Base-by-base conservation (phyloP, 225 moss, liverwort and hornwort genomes). In the Ulota crispa region DNA sequence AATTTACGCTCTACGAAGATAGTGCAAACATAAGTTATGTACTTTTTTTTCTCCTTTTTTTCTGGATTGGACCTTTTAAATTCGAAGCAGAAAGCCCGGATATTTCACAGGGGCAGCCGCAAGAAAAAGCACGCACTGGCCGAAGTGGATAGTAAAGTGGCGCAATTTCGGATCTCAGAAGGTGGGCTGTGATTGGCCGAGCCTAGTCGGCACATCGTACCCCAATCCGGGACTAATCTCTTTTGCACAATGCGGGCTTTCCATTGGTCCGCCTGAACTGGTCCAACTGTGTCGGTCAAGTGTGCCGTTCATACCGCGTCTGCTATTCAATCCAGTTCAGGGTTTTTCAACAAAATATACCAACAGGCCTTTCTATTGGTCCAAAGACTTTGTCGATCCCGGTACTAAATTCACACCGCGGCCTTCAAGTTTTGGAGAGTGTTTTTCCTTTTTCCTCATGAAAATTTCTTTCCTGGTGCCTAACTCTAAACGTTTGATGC, bases 171-270 rank as follows among this genome's bases (percentile, higher is more conserved):
- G 7, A 18, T 20, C 56, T 73, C 60, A 73, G 26, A 2, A 2
- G 63, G 70, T 39, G 30, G 57, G 5, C 41, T n/a, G 42, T 53
- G 70, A 84, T 70, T 84, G 20, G 76, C 52, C 9, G 42, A 26
- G 16, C 19, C 2, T 3, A 73, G 85, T 85, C 78, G 78, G 85
- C 86, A 62, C 24, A 7, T 8, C 18, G 67, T 53, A 67, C 20
- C 34, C 42, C 36, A 34, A 63, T 63, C 62, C 34, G 7, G 26
- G 15, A 68, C 81, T 78, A 52, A 77, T 59, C 9, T n/a, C 9
- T 36, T 45, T 21, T 21, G 39, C 27, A 20, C 26, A 3, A 16
- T 2, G 8, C 23, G n/a, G 34, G 3, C 42, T 5, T 15, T 3
- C 14, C 27, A 50, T 78, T 56, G 64, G 79, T 75, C 55, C 34